phyloP scores from a whole-genome alignment of 805 yeast genomes.

The Ogataea salicorniae region DNA sequence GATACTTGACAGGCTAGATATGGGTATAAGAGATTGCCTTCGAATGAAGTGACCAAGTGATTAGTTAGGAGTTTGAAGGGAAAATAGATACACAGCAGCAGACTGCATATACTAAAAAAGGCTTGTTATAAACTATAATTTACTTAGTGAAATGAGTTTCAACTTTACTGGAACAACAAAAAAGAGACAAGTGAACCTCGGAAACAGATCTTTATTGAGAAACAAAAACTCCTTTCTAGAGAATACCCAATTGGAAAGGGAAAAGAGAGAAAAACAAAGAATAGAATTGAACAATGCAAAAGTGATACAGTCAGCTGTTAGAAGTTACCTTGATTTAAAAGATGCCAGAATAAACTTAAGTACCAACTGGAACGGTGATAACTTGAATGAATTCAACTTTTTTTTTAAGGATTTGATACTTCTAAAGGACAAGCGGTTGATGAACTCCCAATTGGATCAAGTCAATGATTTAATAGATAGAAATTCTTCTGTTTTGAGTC shows the following conservation, averaged over 20 bases:
- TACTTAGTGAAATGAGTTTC: constrained; percentile 14
- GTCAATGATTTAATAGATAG: not conserved
- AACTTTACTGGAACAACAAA: constrained; percentile 32
- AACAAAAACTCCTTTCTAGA: constrained; percentile 45
- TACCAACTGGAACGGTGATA: constrained; percentile 21
- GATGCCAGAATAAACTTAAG: constrained; percentile 20
- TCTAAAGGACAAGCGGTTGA: constrained; percentile 4
- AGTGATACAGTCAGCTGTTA: constrained; percentile 44
- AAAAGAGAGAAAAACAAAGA: constrained; percentile 54
- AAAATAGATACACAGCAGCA: not conserved
- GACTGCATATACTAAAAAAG: not conserved
- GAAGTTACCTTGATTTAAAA: constrained; percentile 35
- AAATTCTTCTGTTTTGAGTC: not conserved
- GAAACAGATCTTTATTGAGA: constrained; percentile 23
- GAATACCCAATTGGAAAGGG: constrained; percentile 62
- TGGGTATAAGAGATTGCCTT: too few relatives aligned
- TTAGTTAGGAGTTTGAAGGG: too few relatives aligned
- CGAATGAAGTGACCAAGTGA: too few relatives aligned
- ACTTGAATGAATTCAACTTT: constrained; percentile 24
- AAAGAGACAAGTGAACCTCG: constrained; percentile 47
- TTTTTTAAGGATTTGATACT: constrained; percentile 22
- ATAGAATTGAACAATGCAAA: constrained; percentile 43
- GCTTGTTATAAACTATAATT: not conserved
- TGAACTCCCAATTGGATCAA: constrained; percentile 7
- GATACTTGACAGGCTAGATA: too few relatives aligned